phyloP scores from a whole-genome alignment of 208 protist genomes.

The Acanthamoeba castellanii region DNA sequence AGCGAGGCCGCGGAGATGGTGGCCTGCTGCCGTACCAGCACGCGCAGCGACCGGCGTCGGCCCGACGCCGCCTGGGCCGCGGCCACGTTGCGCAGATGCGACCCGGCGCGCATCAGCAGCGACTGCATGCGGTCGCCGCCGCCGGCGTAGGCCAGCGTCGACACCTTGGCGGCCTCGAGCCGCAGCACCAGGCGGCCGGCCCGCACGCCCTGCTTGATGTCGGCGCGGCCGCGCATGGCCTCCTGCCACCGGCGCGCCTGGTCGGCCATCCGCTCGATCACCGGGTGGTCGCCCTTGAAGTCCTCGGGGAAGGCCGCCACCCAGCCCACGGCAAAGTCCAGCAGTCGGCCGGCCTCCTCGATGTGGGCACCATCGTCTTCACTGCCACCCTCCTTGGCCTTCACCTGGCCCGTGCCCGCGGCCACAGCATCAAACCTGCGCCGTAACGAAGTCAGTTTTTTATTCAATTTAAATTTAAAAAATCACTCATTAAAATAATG shows the following conservation, averaged over 20 bases:
- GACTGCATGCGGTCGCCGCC: constrained; percentile 9
- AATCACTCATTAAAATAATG: background rate
- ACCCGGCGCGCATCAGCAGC: background rate
- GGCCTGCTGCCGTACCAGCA: background rate
- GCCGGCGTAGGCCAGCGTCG: background rate
- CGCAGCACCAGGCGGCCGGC: background rate
- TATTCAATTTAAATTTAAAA: background rate
- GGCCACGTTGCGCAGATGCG: background rate
- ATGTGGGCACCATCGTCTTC: background rate
- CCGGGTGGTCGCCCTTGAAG: constrained; percentile 2
- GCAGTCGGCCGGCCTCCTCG: background rate
- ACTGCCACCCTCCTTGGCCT: background rate
- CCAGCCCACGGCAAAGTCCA: constrained; percentile 6
- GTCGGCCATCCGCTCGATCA: background rate
- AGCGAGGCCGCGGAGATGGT: background rate
- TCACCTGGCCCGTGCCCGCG: background rate
- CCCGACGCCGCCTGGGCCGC: background rate
- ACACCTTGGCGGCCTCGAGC: background rate
- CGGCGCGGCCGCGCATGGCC: background rate
- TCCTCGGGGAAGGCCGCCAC: constrained; percentile 9
- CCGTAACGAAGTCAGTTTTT: background rate
- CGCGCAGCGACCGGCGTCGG: background rate
- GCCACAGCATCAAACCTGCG: background rate
- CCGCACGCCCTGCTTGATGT: background rate
- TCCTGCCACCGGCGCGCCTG: background rate